Base-by-base conservation (phyloP, 345 rosid species). In the Aquilaria yunnanensis region DNA sequence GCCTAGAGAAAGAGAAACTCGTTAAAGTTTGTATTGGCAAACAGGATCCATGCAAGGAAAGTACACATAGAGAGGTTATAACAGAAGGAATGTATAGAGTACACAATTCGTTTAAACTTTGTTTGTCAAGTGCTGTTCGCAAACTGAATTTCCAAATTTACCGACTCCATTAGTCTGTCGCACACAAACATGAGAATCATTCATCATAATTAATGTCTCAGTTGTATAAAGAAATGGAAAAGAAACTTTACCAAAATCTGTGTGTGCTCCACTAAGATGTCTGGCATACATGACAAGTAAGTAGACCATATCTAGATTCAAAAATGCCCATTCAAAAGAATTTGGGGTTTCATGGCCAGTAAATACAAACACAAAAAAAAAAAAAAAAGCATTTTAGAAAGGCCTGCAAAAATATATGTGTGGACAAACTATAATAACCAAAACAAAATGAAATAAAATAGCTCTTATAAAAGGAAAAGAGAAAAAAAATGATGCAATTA, bases 81-180 rank as follows among this genome's bases (percentile, higher is more conserved):
- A 12, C 48, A 6, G 12, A 46, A 12, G 7, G 48, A 12, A 32
- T 13, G 67, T 14, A 57, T 68, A 78, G 65, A 65, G 53, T 43
- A 75, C 84, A 41, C 85, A 89, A 69, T 87, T 89, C 1, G 87
- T 85, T 32, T 67, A 67, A 14, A 89, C 92, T 79, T 85, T 89
- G 75, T 83, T 71, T 5, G 78, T 87, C n/a, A 92, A 65, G 82
- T 92, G 95, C 77, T 92, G 89, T 57, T 90, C 96, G 54, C 87
- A 89, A 46, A 85, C 80, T 45, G 96, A 93, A 58, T 54, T 81
- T 53, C 60, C 75, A 60, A 78, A 81, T 78, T 76, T 80, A 54
- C 58, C 75, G 10, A 58, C 32, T 51, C 77, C 90, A 30, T 82
- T 88, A 3, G 75, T 76, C 61, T 60, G 79, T 70, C 67, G 23